A percentile compares a stretch with the other conserved stretches of the same genome.
Evolutionary conservation across 2,329 filamentous ascomycete genomes (phyloP).

Genomic region (Clonostachys rhizophaga): DNA sequence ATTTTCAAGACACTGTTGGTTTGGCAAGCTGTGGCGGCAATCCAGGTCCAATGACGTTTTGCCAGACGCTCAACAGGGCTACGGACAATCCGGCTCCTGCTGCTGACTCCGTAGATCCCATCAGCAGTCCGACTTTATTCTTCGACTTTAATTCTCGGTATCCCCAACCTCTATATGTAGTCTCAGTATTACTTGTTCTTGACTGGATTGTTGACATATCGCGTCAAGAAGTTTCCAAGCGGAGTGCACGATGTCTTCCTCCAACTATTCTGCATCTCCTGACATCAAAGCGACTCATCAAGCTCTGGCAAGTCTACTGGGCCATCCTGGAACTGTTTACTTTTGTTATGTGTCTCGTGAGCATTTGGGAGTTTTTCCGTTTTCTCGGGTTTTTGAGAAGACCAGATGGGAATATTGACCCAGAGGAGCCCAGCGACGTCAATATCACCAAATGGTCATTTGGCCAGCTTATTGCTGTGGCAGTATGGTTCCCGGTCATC

Average conservation of each 20-base stretch:
- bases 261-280: neutral
- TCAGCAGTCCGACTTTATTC: too few species aligned
- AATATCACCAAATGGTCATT: neutral
- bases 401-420: too few species aligned
- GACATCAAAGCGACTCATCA: too few species aligned
- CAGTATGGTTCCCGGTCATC: neutral
- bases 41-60: neutral
- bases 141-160: too few species aligned
- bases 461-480: neutral
- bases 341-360: neutral
- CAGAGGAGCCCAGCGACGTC: too few species aligned
- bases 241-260: too few species aligned
- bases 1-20: neutral
- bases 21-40: neutral
- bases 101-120: too few species aligned
- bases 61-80: neutral
- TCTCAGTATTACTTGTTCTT: neutral
- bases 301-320: neutral
- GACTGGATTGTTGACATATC: neutral
- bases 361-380: neutral
- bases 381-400: too few species aligned
- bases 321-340: neutral
- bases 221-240: neutral
- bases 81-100: too few species aligned
- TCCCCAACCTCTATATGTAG: neutral